These are phyloP conservation scores for Platanthera guangdongensis DNA, from an alignment of 106 monocot genomes.

Conservation along the genomic window DNA sequence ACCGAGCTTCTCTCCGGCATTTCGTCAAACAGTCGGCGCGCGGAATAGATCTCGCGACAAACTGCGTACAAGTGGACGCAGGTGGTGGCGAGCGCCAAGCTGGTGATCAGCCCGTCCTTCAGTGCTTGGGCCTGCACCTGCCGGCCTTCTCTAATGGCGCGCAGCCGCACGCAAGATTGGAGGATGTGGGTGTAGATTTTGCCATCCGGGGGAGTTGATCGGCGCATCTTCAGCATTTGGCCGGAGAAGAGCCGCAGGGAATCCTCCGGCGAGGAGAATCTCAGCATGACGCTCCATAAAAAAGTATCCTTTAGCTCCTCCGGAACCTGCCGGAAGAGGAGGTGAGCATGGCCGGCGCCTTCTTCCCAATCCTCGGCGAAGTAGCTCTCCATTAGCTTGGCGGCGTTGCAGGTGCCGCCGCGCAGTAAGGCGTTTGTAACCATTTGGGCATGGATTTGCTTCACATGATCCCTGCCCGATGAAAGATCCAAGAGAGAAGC, in stretches of 20 bases:
- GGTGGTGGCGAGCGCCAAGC: slow-evolving; percentile 22
- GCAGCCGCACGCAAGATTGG: slow-evolving; percentile 17
- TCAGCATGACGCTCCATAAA: slow-evolving; percentile 19
- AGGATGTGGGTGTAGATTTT: slow-evolving; percentile 14
- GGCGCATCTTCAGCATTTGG: neutral
- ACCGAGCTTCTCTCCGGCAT: slow-evolving; percentile 17
- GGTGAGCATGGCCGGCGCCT: neutral
- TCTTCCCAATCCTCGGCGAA: neutral
- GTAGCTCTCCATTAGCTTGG: slow-evolving; percentile 22
- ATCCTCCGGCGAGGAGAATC: slow-evolving; percentile 10
- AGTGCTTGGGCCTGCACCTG: slow-evolving; percentile 17
- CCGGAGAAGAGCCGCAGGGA: slow-evolving; percentile 18
- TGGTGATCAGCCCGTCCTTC: slow-evolving; percentile 10
- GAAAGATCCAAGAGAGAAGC: neutral
- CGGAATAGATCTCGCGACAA: slow-evolving; percentile 13
- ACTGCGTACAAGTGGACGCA: slow-evolving; percentile 26
- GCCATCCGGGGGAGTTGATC: neutral
- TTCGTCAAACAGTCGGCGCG: slow-evolving; percentile 31
- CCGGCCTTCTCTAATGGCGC: slow-evolving; percentile 8
- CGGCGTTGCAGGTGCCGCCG: neutral
- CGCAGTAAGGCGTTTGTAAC: slow-evolving; percentile 11
- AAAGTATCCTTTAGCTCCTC: neutral
- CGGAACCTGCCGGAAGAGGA: slow-evolving; percentile 4
- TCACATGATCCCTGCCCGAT: slow-evolving; percentile 10
- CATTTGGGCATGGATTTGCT: slow-evolving; percentile 41